A percentile compares a stretch with the other conserved stretches of the same genome.
Evolutionary conservation across 257 asterid species (phyloP).

Genomic region (Solanum etuberosum): DNA sequence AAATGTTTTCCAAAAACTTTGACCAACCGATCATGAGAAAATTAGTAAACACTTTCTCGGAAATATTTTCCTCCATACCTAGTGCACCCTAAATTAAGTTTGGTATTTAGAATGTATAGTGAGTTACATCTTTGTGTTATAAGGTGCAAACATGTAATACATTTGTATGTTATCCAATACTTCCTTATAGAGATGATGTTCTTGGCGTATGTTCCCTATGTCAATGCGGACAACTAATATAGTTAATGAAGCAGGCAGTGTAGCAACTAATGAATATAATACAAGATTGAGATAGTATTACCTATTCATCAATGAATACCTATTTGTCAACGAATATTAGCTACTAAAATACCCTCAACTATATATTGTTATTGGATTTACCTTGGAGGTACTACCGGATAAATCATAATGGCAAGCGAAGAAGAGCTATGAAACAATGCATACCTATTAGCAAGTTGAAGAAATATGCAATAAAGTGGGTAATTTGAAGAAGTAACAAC

Average conservation of each 20-base stretch:
- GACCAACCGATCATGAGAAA: background rate
- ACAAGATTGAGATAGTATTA: background rate
- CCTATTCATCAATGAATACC: background rate
- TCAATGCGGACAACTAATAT: background rate
- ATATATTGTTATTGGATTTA: background rate
- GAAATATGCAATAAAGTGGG: background rate
- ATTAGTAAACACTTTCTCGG: background rate
- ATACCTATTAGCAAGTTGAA: background rate
- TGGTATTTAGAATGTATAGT: background rate
- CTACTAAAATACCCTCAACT: background rate
- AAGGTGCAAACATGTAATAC: background rate
- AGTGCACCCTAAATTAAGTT: background rate
- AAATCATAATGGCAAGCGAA: background rate
- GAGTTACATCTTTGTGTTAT: background rate
- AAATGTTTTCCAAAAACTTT: background rate
- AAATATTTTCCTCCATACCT: background rate
- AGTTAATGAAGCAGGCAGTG: background rate
- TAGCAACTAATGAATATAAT: background rate
- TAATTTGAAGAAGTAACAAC: background rate
- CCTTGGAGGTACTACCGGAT: background rate
- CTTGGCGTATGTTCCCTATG: background rate
- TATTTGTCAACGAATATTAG: background rate
- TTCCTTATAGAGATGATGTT: background rate
- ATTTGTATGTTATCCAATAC: background rate
- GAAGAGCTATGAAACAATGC: background rate